Conservation (phyloP, 75 land plant species). For the Picea sitchensis region DNA sequence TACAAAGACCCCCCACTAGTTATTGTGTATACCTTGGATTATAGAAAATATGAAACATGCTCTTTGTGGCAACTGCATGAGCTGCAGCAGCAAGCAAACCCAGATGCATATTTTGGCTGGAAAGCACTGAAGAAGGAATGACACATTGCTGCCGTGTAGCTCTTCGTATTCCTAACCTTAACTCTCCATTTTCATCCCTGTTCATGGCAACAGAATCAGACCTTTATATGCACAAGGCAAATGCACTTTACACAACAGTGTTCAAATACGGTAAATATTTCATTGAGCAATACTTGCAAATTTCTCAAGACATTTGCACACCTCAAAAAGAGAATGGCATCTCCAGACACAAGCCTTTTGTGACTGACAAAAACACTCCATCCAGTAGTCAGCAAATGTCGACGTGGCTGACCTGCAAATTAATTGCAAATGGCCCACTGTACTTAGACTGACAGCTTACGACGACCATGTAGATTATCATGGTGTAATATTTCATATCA, state of each 20-base stretch:
- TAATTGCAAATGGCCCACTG: neutral
- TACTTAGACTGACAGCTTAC: neutral
- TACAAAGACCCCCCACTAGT: neutral
- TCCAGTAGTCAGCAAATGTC: slow-evolving; percentile 94
- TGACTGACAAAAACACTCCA: slow-evolving; percentile 95
- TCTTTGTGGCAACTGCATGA: slow-evolving; percentile 54
- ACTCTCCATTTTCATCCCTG: slow-evolving; percentile 71
- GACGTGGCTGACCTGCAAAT: slow-evolving; percentile 74
- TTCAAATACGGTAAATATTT: neutral
- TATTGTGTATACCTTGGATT: slow-evolving; percentile 69
- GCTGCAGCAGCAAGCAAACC: slow-evolving; percentile 55
- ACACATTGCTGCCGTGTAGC: slow-evolving; percentile 43
- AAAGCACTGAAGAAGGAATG: slow-evolving; percentile 15
- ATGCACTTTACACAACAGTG: neutral
- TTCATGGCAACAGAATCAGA: slow-evolving; percentile 5
- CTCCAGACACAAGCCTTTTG: slow-evolving; percentile 88
- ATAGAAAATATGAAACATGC: slow-evolving; percentile 61
- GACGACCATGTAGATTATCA: neutral
- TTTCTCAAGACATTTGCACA: slow-evolving; percentile 11
- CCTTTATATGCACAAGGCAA: neutral
- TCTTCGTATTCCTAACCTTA: slow-evolving; percentile 73
- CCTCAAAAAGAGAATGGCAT: slow-evolving; percentile 90
- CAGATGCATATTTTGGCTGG: slow-evolving; percentile 40
- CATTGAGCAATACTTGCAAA: neutral
- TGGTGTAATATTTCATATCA: neutral